These are phyloP conservation scores for Auriscalpium orientale DNA, from an alignment of 768 basidiomycete genomes.

Conservation along the genomic window DNA sequence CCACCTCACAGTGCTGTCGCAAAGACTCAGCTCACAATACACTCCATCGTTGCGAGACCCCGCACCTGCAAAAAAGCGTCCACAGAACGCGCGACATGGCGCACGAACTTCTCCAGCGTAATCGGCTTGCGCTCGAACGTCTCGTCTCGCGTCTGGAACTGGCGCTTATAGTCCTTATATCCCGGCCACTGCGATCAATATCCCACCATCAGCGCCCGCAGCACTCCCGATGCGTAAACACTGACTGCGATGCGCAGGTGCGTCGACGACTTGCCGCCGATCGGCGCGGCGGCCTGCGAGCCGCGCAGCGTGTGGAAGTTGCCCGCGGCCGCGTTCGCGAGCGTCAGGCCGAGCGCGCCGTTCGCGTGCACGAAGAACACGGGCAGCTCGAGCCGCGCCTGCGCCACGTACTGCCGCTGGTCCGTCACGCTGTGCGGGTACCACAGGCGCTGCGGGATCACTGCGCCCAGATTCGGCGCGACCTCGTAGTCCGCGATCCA, in stretches of 20 bases:
- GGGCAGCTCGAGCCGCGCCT: conserved; percentile 11
- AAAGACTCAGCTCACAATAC: background rate
- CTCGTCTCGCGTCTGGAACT: conserved; percentile 15
- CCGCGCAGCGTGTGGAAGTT: conserved; percentile 10
- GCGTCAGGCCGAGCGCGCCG: conserved; percentile 10
- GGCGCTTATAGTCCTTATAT: conserved; percentile 14
- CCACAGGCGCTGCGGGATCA: conserved; percentile 12
- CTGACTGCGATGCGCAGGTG: conserved; percentile 13
- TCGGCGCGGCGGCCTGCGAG: conserved; percentile 4
- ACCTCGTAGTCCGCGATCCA: conserved; percentile 12
- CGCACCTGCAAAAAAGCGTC: conserved; percentile 12
- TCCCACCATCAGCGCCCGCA: background rate
- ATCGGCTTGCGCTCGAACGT: conserved; percentile 11
- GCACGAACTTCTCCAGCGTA: conserved; percentile 11
- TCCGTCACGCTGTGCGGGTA: conserved; percentile 11
- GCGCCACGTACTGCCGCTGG: conserved; percentile 11
- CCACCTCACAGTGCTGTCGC: conserved; percentile 4
- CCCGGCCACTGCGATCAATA: conserved; percentile 10
- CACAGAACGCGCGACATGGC: conserved; percentile 13
- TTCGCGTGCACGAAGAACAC: conserved; percentile 14
- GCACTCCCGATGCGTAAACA: background rate
- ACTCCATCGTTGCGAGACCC: background rate
- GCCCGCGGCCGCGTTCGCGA: conserved; percentile 10
- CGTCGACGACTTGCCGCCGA: conserved; percentile 12
- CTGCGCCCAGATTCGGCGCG: conserved; percentile 1